phyloP scores from a whole-genome alignment of 1,284 basidiomycete genomes.

The Rhizopogon parksii region DNA sequence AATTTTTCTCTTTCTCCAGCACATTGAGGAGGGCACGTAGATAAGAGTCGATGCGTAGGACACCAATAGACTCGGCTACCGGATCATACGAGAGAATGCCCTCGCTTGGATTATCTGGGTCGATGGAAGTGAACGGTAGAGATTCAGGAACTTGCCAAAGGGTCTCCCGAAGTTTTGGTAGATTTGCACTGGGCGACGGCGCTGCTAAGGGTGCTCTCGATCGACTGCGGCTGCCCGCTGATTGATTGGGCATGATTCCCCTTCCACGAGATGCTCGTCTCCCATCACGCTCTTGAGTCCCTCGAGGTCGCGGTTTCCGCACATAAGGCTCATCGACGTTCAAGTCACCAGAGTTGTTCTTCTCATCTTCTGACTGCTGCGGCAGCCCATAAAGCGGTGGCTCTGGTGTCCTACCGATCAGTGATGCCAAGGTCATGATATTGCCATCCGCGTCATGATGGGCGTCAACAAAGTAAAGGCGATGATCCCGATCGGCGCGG shows the following conservation, averaged over 20 bases:
- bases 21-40: constrained; percentile 63
- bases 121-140: constrained; percentile 60
- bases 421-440: constrained; percentile 42
- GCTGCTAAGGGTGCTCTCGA: constrained; percentile 47
- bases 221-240: constrained; percentile 59
- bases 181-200: constrained; percentile 23
- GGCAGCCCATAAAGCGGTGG: constrained; percentile 2
- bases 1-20: constrained; percentile 73
- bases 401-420: constrained; percentile 43
- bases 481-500: constrained; percentile 87
- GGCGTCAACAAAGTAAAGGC: constrained; percentile 62
- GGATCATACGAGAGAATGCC: constrained; percentile 72
- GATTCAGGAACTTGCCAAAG: constrained; percentile 81
- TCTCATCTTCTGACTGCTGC: constrained; percentile 21
- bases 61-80: constrained; percentile 37
- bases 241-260: constrained; percentile 38
- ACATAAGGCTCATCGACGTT: constrained; percentile 34
- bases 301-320: constrained; percentile 42
- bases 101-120: constrained; percentile 66
- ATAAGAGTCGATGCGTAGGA: constrained; percentile 80
- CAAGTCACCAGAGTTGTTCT: constrained; percentile 15
- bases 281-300: constrained; percentile 48
- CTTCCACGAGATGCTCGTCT: constrained; percentile 55
- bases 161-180: constrained; percentile 31
- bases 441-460: constrained; percentile 51